These are phyloP conservation scores for Sporormia fimetaria DNA, from an alignment of 495 filamentous ascomycete species.

Conservation along the genomic window DNA sequence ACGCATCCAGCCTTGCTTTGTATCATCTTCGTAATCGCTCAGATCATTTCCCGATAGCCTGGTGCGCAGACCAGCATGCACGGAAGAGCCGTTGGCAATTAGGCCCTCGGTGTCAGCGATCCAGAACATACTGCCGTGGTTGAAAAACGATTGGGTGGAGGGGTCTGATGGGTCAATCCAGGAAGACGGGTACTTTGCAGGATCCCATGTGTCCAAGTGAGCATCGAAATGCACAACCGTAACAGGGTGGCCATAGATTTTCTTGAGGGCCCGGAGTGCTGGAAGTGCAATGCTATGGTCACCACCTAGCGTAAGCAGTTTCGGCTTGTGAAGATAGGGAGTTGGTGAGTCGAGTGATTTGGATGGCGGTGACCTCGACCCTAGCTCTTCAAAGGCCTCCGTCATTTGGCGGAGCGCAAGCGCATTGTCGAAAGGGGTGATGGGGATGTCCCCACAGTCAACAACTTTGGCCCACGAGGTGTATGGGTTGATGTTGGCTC, in stretches of 20 bases:
- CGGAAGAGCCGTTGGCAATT: conserved; percentile 53
- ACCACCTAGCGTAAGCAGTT: conserved; percentile 67
- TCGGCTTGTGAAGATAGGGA: conserved; percentile 40
- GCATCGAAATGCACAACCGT: conserved; percentile 79
- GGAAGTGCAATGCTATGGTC: conserved; percentile 73
- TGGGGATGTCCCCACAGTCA: conserved; percentile 77
- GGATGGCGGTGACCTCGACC: conserved; percentile 37
- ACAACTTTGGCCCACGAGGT: conserved; percentile 58
- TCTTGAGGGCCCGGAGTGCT: conserved; percentile 58
- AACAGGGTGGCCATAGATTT: conserved; percentile 57
- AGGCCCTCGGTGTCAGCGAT: conserved; percentile 64
- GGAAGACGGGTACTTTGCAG: conserved; percentile 60
- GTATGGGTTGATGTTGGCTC: conserved; percentile 68
- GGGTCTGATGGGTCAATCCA: conserved; percentile 44
- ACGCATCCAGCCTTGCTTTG: conserved; percentile 33
- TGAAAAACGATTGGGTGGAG: conserved; percentile 59
- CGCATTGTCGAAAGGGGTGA: conserved; percentile 66
- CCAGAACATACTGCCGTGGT: conserved; percentile 80
- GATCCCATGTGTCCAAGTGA: conserved; percentile 67
- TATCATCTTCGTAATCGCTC: conserved; percentile 56
- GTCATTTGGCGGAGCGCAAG: conserved; percentile 68
- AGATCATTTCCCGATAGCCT: conserved; percentile 52
- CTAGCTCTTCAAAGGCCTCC: conserved; percentile 57
- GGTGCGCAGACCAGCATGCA: conserved; percentile 69
- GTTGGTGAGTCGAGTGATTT: conserved; percentile 28